Evolutionary conservation across 2,329 filamentous ascomycete species (phyloP).

Genomic region (Ceratocystis colombiana): DNA sequence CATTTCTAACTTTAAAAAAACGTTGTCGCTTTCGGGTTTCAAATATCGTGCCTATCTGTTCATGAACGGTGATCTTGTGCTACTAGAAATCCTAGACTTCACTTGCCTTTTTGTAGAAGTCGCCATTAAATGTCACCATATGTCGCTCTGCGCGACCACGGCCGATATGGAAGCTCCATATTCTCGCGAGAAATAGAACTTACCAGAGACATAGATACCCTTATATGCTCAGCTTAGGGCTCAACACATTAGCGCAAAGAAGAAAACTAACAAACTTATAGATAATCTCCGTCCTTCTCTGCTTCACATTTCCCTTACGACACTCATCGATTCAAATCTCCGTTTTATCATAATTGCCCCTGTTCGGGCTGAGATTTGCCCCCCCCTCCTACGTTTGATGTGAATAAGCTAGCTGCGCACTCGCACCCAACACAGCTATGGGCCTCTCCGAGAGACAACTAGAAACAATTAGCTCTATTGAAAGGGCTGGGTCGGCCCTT

Average conservation of each 20-base stretch:
- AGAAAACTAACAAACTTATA: not conserved
- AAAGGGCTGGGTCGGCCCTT: constrained; percentile 45
- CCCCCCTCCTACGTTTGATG: not conserved
- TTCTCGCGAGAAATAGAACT: not conserved
- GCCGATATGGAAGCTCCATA: not conserved
- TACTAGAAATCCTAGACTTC: not conserved
- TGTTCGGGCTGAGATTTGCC: not conserved
- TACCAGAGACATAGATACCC: not conserved
- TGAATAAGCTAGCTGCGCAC: not conserved
- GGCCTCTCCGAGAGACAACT: constrained; percentile 34
- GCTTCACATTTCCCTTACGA: not conserved
- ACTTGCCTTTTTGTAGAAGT: not conserved
- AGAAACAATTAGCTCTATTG: constrained; percentile 39
- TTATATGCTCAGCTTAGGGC: not conserved
- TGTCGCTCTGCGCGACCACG: not conserved
- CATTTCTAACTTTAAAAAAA: not conserved
- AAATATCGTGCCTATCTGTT: not conserved
- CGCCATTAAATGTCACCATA: not conserved
- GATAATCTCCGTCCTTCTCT: not conserved
- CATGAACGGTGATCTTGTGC: not conserved
- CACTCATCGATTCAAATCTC: not conserved
- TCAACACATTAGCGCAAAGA: not conserved
- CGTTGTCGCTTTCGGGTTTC: not conserved
- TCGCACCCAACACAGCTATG: constrained; percentile 19
- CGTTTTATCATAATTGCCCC: not conserved